A percentile compares a stretch with the other conserved stretches of the same genome.
These are phyloP conservation scores for Zizania latifolia DNA, from an alignment of 176 grass and related monocot genomes.

Conservation along the genomic window DNA sequence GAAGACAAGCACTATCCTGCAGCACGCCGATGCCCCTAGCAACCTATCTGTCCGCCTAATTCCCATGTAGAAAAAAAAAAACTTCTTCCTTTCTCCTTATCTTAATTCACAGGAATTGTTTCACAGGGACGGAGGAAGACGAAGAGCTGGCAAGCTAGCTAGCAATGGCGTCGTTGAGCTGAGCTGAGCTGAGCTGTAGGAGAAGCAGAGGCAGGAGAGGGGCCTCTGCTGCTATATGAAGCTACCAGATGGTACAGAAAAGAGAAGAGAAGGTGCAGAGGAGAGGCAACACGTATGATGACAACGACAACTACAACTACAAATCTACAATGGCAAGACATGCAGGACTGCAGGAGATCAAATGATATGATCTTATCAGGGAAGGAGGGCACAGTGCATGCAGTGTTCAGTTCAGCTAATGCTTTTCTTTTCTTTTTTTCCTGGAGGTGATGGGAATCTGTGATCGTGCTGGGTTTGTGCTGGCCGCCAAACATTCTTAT, in stretches of 20 bases:
- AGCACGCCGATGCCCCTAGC: conserved; percentile 33
- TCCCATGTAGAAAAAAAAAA: conserved; percentile 36
- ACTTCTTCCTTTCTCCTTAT: neutral
- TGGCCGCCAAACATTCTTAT: conserved; percentile 33
- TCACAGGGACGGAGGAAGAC: neutral
- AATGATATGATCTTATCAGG: neutral
- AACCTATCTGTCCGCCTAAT: neutral
- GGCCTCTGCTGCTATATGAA: conserved; percentile 29
- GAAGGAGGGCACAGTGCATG: no score
- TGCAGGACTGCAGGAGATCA: neutral
- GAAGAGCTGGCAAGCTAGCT: neutral
- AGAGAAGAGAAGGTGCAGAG: no score
- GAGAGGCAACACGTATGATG: conserved; percentile 22
- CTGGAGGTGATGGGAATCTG: conserved; percentile 20
- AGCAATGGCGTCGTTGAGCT: neutral
- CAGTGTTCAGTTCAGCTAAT: neutral
- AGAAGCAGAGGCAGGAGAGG: conserved; percentile 4
- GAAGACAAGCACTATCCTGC: neutral
- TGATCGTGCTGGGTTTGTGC: conserved; percentile 11
- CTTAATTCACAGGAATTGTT: no score
- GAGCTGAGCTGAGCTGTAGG: neutral
- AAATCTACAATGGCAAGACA: no score
- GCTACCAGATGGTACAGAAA: conserved; percentile 1
- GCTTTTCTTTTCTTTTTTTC: no score
- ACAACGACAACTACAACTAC: neutral